phyloP scores from a whole-genome alignment of 2,329 filamentous ascomycete genomes.

The Graphilbum sp. region DNA sequence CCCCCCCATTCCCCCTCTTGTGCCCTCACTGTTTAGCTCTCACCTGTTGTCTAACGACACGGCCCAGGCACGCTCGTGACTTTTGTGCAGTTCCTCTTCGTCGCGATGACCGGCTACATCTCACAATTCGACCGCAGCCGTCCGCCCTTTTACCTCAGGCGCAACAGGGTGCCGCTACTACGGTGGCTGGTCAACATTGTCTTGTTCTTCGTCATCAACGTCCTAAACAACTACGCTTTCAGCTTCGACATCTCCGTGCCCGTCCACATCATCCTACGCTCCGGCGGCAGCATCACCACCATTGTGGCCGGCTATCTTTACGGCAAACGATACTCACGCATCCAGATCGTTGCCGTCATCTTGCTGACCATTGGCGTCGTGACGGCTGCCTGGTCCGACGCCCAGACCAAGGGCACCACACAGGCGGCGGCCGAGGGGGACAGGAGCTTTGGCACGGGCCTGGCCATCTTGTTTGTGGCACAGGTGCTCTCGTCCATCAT shows the following conservation, averaged over 20 bases:
- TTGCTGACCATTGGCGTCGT: constrained; percentile 77
- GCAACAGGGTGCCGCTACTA: constrained; percentile 63
- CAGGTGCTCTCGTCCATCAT: constrained; percentile 86
- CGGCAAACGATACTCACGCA: constrained; percentile 66
- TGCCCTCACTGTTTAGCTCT: too few relatives aligned
- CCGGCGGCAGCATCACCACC: constrained; percentile 88
- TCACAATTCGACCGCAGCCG: constrained; percentile 54
- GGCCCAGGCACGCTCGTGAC: constrained; percentile 66
- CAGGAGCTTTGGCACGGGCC: constrained; percentile 45
- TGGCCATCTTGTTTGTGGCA: constrained; percentile 69
- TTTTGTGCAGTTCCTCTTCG: constrained; percentile 78
- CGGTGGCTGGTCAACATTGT: constrained; percentile 82
- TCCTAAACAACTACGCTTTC: constrained; percentile 95
- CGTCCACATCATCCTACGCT: constrained; percentile 89
- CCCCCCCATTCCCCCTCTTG: background rate
- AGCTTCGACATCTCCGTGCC: constrained; percentile 93
- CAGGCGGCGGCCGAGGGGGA: constrained; percentile 13
- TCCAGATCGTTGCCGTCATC: constrained; percentile 68
- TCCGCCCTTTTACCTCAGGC: constrained; percentile 55
- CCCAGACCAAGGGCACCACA: constrained; percentile 54
- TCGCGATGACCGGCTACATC: constrained; percentile 61
- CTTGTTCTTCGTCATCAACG: constrained; percentile 85
- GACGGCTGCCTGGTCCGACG: constrained; percentile 78
- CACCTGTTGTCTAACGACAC: too few relatives aligned
- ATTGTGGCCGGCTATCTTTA: constrained; percentile 80